Percentiles rank a stretch among this genome's conserved stretches.
phyloP scores from a whole-genome alignment of 2,329 filamentous ascomycete genomes.

The Catunica adiposa region DNA sequence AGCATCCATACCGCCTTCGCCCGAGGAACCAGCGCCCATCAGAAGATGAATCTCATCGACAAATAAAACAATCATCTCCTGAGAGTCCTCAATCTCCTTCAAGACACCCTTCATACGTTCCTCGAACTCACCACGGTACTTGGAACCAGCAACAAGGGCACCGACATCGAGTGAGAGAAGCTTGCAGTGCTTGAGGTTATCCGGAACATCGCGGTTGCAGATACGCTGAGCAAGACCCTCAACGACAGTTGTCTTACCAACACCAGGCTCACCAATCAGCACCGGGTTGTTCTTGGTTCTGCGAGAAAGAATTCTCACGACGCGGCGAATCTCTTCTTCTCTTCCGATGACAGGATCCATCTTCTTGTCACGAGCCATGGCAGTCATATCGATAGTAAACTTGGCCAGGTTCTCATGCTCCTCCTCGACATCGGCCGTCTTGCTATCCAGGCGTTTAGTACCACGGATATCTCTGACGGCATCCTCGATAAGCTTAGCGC shows the following conservation, averaged over 20 bases:
- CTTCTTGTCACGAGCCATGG: slow-evolving; percentile 90
- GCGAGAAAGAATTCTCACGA: slow-evolving; percentile 79
- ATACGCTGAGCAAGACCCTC: slow-evolving; percentile 92
- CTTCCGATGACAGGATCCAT: slow-evolving; percentile 93
- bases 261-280: slow-evolving; percentile 92
- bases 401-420: slow-evolving; percentile 95
- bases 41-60: slow-evolving; percentile 97
- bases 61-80: slow-evolving; percentile 94
- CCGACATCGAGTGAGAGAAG: slow-evolving; percentile 91
- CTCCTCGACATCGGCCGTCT: slow-evolving; percentile 81
- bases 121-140: slow-evolving; percentile 96
- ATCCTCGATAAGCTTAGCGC: slow-evolving; percentile 73
- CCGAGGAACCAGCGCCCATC: slow-evolving; percentile 89
- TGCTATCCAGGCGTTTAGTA: slow-evolving; percentile 84
- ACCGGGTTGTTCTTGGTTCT: slow-evolving; percentile 98
- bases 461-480: slow-evolving; percentile 87
- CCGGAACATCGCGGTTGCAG: slow-evolving; percentile 89
- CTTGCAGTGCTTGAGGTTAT: slow-evolving; percentile 85
- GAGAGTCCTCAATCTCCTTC: slow-evolving; percentile 88
- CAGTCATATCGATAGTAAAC: slow-evolving; percentile 97
- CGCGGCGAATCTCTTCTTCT: slow-evolving; percentile 86
- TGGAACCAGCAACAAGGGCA: slow-evolving; percentile 87
- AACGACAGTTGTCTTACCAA: slow-evolving; percentile 95
- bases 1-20: slow-evolving; percentile 96
- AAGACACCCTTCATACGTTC: slow-evolving; percentile 98